Percentiles rank a stretch among this genome's conserved stretches.
Conservation (phyloP, 768 basidiomycete species). For the Nidularia sp. region DNA sequence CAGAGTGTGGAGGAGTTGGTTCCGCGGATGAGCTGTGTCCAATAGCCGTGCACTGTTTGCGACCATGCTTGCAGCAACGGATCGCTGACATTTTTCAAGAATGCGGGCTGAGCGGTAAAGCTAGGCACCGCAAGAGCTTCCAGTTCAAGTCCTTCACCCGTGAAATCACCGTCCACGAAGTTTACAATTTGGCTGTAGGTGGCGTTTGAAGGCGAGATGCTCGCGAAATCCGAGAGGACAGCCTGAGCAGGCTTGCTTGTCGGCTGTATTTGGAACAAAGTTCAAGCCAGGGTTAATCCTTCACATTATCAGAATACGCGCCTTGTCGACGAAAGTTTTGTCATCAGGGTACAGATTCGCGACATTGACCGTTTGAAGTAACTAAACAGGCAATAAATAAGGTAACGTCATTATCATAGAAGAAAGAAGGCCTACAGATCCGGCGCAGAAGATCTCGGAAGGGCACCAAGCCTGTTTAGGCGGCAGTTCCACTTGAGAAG, state of each 20-base stretch:
- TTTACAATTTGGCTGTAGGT: slow-evolving; percentile 63
- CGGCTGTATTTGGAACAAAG: slow-evolving; percentile 40
- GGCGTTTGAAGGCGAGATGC: slow-evolving; percentile 33
- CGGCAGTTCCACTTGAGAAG: slow-evolving; percentile 62
- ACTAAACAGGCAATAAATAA: slow-evolving; percentile 28
- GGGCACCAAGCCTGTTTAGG: slow-evolving; percentile 76
- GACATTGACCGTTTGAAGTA: slow-evolving; percentile 83
- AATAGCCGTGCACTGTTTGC: slow-evolving; percentile 79
- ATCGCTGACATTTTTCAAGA: slow-evolving; percentile 68
- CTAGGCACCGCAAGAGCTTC: slow-evolving; percentile 54
- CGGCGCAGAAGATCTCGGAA: slow-evolving; percentile 76
- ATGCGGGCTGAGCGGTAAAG: slow-evolving; percentile 61
- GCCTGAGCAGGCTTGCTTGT: slow-evolving; percentile 61
- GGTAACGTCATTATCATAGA: slow-evolving; percentile 6
- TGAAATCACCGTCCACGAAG: slow-evolving; percentile 74
- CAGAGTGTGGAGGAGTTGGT: slow-evolving; percentile 75
- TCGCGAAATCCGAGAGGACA: slow-evolving; percentile 67
- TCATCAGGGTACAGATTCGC: slow-evolving; percentile 73
- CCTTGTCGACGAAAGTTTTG: slow-evolving; percentile 86
- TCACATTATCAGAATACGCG: slow-evolving; percentile 9
- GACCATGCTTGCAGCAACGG: slow-evolving; percentile 69
- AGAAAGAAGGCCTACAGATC: slow-evolving; percentile 44
- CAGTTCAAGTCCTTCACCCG: slow-evolving; percentile 84
- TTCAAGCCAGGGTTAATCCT: neutral
- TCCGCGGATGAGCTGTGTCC: slow-evolving; percentile 72